Base-by-base conservation (phyloP, 768 basidiomycete genomes). In the Phlegmacium glaucopus region DNA sequence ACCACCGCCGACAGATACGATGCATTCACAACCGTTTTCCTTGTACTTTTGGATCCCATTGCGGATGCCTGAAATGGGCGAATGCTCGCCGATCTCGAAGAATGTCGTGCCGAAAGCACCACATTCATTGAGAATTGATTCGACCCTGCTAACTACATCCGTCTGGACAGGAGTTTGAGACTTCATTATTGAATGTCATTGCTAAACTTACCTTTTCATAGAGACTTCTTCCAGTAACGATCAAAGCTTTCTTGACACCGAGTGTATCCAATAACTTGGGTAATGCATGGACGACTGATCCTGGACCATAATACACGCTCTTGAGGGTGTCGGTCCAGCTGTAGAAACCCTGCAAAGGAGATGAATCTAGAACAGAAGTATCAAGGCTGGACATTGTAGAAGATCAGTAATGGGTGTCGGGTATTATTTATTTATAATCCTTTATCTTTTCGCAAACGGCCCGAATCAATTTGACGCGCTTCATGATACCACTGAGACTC, bases 1-100 rank as follows among this genome's bases (percentile, higher is more conserved):
- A 41, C 89, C 90, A 17, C 90, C 89, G 2, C 90, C 90, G 36
- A 90, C 72, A 22, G 85, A 70, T 32, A 92, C 76, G 53, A 90
- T 79, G 16, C 83, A 72, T 59, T 90, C 82, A 49, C 85, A 85
- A 9, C 72, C 72, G 17, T 74, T 64, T 9, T 79, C 72, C 38
- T 71, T 76, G 68, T 85, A 80, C 2, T 67, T 60, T 50, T 78
- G 67, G 46, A 81, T 69, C 25, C 80, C 86, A 11, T 70, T 71
- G 13, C 70, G 65, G 53, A 90, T 85, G 10, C 78, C 85, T 18
- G 79, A 77, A 45, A 89, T 72, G 3, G 87, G 87, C 0, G 83
- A 69, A 57, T 88, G 85, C 60, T 89, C 71, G 6, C 84, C 86
- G 43, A 90, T 88, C 51, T 85, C 80, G 48, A 72, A 78, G 66